Evolutionary conservation across 2,329 filamentous ascomycete genomes (phyloP), one percentile per base, ranked within the genome.

Genomic region (Alternaria gansuensis): DNA sequence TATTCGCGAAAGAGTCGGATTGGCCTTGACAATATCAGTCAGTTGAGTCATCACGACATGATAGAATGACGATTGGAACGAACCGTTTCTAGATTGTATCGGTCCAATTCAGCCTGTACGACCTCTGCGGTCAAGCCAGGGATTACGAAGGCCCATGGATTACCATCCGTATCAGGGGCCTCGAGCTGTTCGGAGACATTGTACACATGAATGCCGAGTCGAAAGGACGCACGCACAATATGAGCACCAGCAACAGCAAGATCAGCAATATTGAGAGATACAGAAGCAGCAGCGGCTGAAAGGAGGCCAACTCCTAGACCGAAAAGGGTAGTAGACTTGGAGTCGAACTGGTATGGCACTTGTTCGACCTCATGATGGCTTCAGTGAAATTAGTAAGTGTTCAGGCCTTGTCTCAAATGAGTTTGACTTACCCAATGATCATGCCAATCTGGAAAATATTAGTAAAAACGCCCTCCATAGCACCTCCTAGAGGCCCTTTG

Each of bases 101-200:
- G 33, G 33, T 50, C 33, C 21, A 50, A 39, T 31, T 39, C 33
- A 39, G 46, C 33, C 33, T 50, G 31, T 11, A 50, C 33, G 10
- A 17, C 33, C 3, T 39, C 46, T 50, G 23, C 21, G n/a, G 17
- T 39, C 33, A 39, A 3, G n/a, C 33, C 23, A 37, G 46, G 23
- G 13, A 39, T 39, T 11, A 50, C 33, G 46, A 50, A 50, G 21
- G 33, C 46, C 46, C 33, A 37, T 13, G 21, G 45, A 26, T 49
- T 49, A 26, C 46, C 31, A 21, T 28, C 45, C 33, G 23, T 3
- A 37, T 21, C 31, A 37, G 33, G 46, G 21, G 46, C 46, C 23
- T 50, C 46, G 11, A 50, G 46, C 33, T 50, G 21, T 39, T 39
- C 31, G 46, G 46, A 39, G 46, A 50, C 28, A 24, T 50, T 50